Evolutionary conservation across 257 asterid genomes (phyloP).

Genomic region (Oldenlandia corymbosa): DNA sequence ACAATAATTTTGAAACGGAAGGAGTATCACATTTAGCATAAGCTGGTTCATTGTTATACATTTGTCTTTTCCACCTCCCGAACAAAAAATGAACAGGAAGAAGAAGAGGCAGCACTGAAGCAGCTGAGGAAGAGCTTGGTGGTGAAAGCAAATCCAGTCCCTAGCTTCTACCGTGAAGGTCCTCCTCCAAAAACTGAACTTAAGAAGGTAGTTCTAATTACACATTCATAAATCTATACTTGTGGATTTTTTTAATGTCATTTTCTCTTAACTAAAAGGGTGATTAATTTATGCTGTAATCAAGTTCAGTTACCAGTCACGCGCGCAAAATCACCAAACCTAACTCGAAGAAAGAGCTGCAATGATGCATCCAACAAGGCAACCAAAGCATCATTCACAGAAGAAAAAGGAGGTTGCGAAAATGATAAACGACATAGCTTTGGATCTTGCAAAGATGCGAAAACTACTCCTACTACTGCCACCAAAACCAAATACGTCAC

Average conservation of each 20-base stretch:
- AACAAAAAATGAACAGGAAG: too few species aligned
- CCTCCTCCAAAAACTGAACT: constrained; percentile 80
- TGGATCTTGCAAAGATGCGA: constrained; percentile 37
- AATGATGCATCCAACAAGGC: constrained; percentile 48
- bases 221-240: background rate
- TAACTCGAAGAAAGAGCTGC: constrained; percentile 76
- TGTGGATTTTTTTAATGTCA: too few species aligned
- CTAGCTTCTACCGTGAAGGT: constrained; percentile 75
- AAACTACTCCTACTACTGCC: constrained; percentile 31
- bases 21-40: too few species aligned
- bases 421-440: constrained; percentile 44
- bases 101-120: constrained; percentile 63
- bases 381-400: constrained; percentile 33
- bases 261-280: background rate
- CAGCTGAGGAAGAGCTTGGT: constrained; percentile 79
- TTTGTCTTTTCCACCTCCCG: too few species aligned
- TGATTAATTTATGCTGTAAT: constrained; percentile 15
- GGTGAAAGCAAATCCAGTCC: constrained; percentile 83
- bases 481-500: constrained; percentile 41
- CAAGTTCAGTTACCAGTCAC: constrained; percentile 76
- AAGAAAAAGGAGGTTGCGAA: constrained; percentile 29
- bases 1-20: too few species aligned
- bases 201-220: constrained; percentile 50
- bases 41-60: too few species aligned
- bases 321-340: constrained; percentile 91